Base-by-base conservation (phyloP, 1,284 basidiomycete species). In the Ustilago nuda region DNA sequence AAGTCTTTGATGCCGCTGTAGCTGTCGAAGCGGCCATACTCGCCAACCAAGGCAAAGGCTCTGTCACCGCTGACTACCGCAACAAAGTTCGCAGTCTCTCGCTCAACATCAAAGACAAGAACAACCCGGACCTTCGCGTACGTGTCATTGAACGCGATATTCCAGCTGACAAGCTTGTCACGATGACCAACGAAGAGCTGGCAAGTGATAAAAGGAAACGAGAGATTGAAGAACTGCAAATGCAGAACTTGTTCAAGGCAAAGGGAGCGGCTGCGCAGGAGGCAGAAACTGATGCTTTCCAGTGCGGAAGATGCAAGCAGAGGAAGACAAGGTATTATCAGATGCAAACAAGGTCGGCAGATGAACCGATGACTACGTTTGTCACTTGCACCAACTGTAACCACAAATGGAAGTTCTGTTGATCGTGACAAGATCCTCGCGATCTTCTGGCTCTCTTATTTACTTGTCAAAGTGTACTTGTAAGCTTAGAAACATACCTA, bases 241-340 rank as follows among this genome's bases (percentile, higher is more conserved):
- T 81, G 69, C 83, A 83, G 50, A 99, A 99, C 84, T 87, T 99
- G 55, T 93, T 95, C 89, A 93, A 95, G 59, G 92, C 95, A 2
- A 91, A 97, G 17, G 94, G 92, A 3, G 96, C 95, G 0, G 93
- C 90, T 15, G 93, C 95, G 76, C 86, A 87, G 60, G 86, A 89
- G 86, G 95, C 96, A 15, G 96, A 99, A 87, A 99, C 97, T 0
- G 94, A 96, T 79, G 94, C 94, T 1, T 99, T 99, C 92, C 94
- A 98, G 86, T 99, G 97, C 84, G 89, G 91, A 19, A 90, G 93
- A 80, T 99, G 96, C 90, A 83, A 85, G 68, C 79, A 84, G 72
- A 61, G 82, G 30, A 84, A 84, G 69, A 80, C 78, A 41, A 66
- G 80, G 39, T 85, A 85, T 62, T 85, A 83, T 62, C 83, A 85